Evolutionary conservation across 495 filamentous ascomycete genomes (phyloP).

Genomic region (Pyronema domesticum): DNA sequence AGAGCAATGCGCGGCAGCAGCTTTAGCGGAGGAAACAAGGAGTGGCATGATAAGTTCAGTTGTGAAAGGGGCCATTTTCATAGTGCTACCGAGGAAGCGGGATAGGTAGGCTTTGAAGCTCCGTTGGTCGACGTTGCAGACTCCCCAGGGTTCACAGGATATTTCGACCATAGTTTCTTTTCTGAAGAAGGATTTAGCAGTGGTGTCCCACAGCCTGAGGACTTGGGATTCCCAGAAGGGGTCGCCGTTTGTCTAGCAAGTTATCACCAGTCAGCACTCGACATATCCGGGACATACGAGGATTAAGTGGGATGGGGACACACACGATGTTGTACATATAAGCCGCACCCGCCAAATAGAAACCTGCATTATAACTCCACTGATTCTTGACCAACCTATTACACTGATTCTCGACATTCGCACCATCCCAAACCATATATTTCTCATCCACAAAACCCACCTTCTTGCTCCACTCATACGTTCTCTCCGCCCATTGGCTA

Average conservation of each 20-base stretch:
- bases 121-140: constrained; percentile 54
- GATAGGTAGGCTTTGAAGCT: constrained; percentile 67
- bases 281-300: background rate
- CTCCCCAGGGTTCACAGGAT: constrained; percentile 47
- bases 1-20: constrained; percentile 47
- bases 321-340: constrained; percentile 50
- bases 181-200: constrained; percentile 39
- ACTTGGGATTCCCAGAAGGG: constrained; percentile 37
- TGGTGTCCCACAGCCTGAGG: constrained; percentile 35
- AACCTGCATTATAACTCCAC: constrained; percentile 54
- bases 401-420: constrained; percentile 27
- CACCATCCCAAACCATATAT: constrained; percentile 42
- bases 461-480: constrained; percentile 46
- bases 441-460: constrained; percentile 37
- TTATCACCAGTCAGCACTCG: background rate
- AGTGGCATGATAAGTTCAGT: constrained; percentile 40
- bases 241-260: constrained; percentile 29
- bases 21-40: constrained; percentile 43
- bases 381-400: constrained; percentile 8
- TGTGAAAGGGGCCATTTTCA: constrained; percentile 52
- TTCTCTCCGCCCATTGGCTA: constrained; percentile 46
- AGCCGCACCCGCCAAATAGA: constrained; percentile 45
- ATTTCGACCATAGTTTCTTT: constrained; percentile 43
- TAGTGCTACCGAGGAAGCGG: constrained; percentile 56
- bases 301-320: background rate